Conservation (phyloP, 768 basidiomycete genomes). For the Pulveroboletus sp. region DNA sequence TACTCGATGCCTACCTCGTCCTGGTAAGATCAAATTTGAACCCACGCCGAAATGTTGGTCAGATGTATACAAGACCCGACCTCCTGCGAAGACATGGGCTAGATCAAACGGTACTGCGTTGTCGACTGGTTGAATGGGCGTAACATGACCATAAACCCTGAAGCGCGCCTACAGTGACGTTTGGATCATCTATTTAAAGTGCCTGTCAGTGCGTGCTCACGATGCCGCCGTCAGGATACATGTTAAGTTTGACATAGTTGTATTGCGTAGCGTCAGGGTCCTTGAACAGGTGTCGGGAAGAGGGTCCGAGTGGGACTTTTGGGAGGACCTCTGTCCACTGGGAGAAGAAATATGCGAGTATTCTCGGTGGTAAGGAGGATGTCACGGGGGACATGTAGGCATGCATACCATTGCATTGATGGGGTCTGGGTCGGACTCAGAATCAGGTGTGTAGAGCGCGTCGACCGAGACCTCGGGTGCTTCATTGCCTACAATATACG, state of each 20-base stretch:
- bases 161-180: slow-evolving; percentile 68
- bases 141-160: slow-evolving; percentile 81
- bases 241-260: slow-evolving; percentile 86
- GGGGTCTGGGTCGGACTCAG: slow-evolving; percentile 38
- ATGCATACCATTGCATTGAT: slow-evolving; percentile 52
- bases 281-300: slow-evolving; percentile 84
- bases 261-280: slow-evolving; percentile 47
- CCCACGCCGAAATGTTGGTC: slow-evolving; percentile 96
- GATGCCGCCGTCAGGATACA: slow-evolving; percentile 97
- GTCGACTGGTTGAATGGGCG: slow-evolving; percentile 54
- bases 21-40: slow-evolving; percentile 86
- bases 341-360: background rate
- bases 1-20: slow-evolving; percentile 52
- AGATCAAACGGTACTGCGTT: slow-evolving; percentile 62
- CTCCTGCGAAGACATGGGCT: slow-evolving; percentile 88
- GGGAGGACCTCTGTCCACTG: slow-evolving; percentile 85
- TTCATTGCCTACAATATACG: slow-evolving; percentile 59
- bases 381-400: background rate
- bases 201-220: slow-evolving; percentile 36
- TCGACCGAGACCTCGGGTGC: slow-evolving; percentile 79
- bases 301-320: slow-evolving; percentile 70
- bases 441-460: slow-evolving; percentile 42
- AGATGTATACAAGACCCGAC: slow-evolving; percentile 75
- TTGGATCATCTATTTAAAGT: background rate
- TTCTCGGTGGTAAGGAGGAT: background rate